These are phyloP conservation scores for Pythium rhizo-oryzae DNA, from an alignment of 352 stramenopile genomes.

Conservation along the genomic window DNA sequence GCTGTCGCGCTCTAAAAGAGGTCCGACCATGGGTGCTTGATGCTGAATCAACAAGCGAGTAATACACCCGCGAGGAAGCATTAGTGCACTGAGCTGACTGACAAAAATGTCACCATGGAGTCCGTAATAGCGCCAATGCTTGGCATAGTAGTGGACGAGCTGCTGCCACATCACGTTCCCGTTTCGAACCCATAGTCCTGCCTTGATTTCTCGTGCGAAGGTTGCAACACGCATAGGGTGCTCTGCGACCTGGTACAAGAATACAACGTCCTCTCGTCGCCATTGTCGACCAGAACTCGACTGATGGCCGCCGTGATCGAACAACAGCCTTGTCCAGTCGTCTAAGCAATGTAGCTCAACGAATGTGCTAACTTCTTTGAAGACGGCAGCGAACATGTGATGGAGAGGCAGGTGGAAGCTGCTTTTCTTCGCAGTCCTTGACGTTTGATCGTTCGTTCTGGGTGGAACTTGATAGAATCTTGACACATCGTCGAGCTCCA, in stretches of 20 bases:
- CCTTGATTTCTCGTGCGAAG: conserved; percentile 74
- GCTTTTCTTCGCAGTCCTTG: conserved; percentile 31
- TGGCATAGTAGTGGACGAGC: conserved; percentile 79
- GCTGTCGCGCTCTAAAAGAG: conserved; percentile 22
- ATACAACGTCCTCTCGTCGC: conserved; percentile 37
- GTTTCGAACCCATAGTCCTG: conserved; percentile 77
- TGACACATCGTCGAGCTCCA: background rate
- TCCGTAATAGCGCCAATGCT: conserved; percentile 80
- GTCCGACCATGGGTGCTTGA: conserved; percentile 33
- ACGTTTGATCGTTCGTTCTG: background rate
- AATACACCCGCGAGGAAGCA: conserved; percentile 56
- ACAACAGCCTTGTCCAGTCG: conserved; percentile 57
- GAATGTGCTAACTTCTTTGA: conserved; percentile 54
- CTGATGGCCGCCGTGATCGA: conserved; percentile 3
- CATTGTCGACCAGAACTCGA: conserved; percentile 1
- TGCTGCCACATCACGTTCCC: conserved; percentile 83
- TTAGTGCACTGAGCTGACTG: conserved; percentile 53
- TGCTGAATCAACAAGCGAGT: conserved; percentile 62
- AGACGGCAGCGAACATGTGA: conserved; percentile 69
- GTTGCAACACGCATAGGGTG: conserved; percentile 62
- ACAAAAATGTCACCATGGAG: conserved; percentile 77
- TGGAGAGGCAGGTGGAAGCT: conserved; percentile 82
- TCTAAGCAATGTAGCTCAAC: conserved; percentile 38
- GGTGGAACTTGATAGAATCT: conserved; percentile 21
- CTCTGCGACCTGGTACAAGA: conserved; percentile 50